These are phyloP conservation scores for Phytophthora megakarya DNA, from an alignment of 352 stramenopile species.

Conservation along the genomic window DNA sequence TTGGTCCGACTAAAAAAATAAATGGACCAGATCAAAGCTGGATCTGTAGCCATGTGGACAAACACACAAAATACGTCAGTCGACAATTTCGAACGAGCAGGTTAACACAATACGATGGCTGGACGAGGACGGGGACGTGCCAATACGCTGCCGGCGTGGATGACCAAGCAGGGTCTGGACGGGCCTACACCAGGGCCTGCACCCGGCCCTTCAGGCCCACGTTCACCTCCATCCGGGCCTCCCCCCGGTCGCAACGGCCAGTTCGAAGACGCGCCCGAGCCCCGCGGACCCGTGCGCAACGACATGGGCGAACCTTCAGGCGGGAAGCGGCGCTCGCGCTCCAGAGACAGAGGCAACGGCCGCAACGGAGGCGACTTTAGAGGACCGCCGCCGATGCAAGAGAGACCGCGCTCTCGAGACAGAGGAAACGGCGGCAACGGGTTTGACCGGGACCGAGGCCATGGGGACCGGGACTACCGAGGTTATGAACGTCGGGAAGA, in stretches of 20 bases:
- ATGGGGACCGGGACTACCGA: constrained; percentile 16
- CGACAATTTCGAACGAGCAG: neutral
- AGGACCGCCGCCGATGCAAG: constrained; percentile 16
- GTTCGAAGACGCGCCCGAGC: constrained; percentile 70
- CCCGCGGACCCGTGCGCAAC: constrained; percentile 18
- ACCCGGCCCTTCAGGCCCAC: neutral
- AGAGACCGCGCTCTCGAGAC: constrained; percentile 32
- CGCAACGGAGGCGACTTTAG: constrained; percentile 19
- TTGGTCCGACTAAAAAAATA: constrained; percentile 16
- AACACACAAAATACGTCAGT: constrained; percentile 10
- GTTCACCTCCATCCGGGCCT: constrained; percentile 21
- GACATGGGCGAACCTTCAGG: constrained; percentile 26
- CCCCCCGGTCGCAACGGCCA: constrained; percentile 47
- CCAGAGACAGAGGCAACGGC: constrained; percentile 19
- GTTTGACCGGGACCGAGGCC: constrained; percentile 9
- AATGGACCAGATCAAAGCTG: constrained; percentile 16
- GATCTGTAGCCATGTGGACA: constrained; percentile 24
- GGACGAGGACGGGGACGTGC: constrained; percentile 76
- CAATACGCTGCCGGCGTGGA: constrained; percentile 83
- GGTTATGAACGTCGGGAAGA: constrained; percentile 25
- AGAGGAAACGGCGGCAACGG: constrained; percentile 24
- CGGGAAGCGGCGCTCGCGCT: constrained; percentile 31
- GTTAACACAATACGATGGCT: constrained; percentile 49
- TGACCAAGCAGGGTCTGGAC: constrained; percentile 64
- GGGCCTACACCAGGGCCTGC: constrained; percentile 18